Base-by-base conservation (phyloP, 2,329 filamentous ascomycete genomes). In the Chrysosporium queenslandicum region DNA sequence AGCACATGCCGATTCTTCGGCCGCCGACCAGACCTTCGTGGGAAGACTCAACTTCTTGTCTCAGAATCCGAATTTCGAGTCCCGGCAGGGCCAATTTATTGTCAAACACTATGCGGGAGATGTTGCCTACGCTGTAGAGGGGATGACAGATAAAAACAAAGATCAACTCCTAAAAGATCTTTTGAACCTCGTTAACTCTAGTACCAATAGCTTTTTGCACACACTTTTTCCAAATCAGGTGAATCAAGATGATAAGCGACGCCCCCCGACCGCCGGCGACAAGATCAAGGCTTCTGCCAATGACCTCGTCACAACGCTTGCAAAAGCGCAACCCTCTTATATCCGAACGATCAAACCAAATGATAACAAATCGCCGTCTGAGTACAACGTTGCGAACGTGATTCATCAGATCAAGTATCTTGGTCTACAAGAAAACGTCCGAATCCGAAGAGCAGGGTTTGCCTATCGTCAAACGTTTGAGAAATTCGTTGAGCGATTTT, bases 101-200 rank as follows among this genome's bases (percentile, higher is more conserved):
- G 86, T 98, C 72, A 97, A 96, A 75, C 92, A 98, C 71, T 98
- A 98, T 66, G 92, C 92, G 53, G 92, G 92, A 70, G 92, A 98
- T 70, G 92, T 98, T 60, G 83, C 82, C 59, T 98, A 98, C 68
- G 87, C 86, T 1, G 85, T 97, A 2, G 87, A 94, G 53, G 92
- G 92, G 55, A 98, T 98, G 75, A 98, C 92, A 0, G 92, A 98
- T 69, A 98, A 98, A 78, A 98, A 97, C 76, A 98, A 97, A 76
- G 92, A 98, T 65, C 88, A 94, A 69, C 77, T 98, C 41, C 75
- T 97, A 54, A 98, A 98, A 74, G 92, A 95, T 60, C 75, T 98
- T 39, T 78, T 97, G 48, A 91, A 87, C 64, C 76, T 98, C 34
- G 86, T 95, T 63, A 83, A 85, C 56, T 81, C 82, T 59, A 96